A percentile compares a stretch with the other conserved stretches of the same genome.
phyloP scores from a whole-genome alignment of 2,329 filamentous ascomycete genomes.

The Allantophomopsis cytisporea region DNA sequence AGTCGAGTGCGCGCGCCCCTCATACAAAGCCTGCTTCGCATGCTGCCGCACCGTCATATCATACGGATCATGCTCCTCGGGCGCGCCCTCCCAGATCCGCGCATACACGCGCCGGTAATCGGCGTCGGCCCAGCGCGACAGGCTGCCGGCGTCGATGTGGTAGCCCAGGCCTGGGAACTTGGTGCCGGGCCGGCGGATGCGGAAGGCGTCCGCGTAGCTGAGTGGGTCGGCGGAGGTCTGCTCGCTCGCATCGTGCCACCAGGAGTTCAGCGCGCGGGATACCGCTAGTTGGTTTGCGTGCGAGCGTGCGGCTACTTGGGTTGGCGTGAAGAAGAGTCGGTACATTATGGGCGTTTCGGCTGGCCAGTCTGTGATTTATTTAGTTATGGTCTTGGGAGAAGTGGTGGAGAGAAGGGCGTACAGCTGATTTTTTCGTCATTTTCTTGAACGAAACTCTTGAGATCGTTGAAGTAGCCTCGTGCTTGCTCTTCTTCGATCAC shows the following conservation, averaged over 20 bases:
- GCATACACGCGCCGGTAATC: conserved; percentile 23
- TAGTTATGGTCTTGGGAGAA: too few relatives aligned
- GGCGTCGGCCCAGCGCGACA: conserved; percentile 26
- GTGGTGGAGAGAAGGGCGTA: too few relatives aligned
- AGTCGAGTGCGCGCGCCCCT: conserved; percentile 21
- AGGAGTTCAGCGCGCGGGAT: conserved; percentile 21
- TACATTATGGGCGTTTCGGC: conserved; percentile 23
- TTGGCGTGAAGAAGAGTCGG: conserved; percentile 23
- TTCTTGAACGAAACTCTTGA: conserved; percentile 19
- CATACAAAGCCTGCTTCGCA: conserved; percentile 21
- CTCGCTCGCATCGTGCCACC: conserved; percentile 21
- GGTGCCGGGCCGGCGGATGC: conserved; percentile 22
- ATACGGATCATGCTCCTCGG: conserved; percentile 22
- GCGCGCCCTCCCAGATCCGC: conserved; percentile 22
- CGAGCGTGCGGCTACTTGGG: conserved; percentile 22
- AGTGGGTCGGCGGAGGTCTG: conserved; percentile 18
- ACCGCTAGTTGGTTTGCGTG: conserved; percentile 23
- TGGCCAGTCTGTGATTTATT: conserved; percentile 18
- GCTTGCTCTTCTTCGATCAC: conserved; percentile 12
- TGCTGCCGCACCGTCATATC: conserved; percentile 20
- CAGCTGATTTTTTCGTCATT: conserved; percentile 16
- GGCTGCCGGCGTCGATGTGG: conserved; percentile 28
- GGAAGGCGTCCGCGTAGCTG: conserved; percentile 24
- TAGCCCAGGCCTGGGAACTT: conserved; percentile 26
- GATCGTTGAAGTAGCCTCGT: conserved; percentile 13